These are phyloP conservation scores for Rhizopogon vesiculosus DNA, from an alignment of 768 basidiomycete genomes.

Conservation along the genomic window DNA sequence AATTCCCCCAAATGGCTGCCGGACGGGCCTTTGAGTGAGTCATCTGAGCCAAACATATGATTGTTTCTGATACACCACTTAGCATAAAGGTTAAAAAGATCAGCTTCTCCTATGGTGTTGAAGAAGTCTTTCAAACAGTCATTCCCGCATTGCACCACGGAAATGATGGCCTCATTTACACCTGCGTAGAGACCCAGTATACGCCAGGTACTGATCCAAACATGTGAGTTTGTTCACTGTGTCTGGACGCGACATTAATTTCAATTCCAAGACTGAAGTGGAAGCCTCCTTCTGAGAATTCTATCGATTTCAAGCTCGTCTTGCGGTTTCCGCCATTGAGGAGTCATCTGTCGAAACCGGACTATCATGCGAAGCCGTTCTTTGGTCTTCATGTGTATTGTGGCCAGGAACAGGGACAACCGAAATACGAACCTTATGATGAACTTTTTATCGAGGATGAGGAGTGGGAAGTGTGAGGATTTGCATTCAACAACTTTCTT, in stretches of 20 bases:
- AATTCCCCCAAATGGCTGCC: slow-evolving; percentile 62
- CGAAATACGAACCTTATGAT: slow-evolving; percentile 82
- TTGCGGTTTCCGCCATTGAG: slow-evolving; percentile 81
- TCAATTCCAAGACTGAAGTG: slow-evolving; percentile 74
- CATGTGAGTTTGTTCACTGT: slow-evolving; percentile 52
- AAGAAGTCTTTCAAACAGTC: slow-evolving; percentile 79
- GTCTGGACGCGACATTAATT: slow-evolving; percentile 1
- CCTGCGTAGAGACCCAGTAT: slow-evolving; percentile 82
- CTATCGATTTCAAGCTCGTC: slow-evolving; percentile 94
- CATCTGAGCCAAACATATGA: neutral
- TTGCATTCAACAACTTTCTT: neutral
- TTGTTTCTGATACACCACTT: slow-evolving; percentile 2
- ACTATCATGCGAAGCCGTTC: slow-evolving; percentile 79
- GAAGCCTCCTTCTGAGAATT: slow-evolving; percentile 98
- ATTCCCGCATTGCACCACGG: slow-evolving; percentile 86
- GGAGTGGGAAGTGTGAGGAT: slow-evolving; percentile 87
- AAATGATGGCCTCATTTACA: slow-evolving; percentile 96
- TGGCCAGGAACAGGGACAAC: slow-evolving; percentile 53
- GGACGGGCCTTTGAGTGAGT: slow-evolving; percentile 81
- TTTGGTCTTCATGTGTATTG: slow-evolving; percentile 83
- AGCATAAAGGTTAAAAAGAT: slow-evolving; percentile 90
- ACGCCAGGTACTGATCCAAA: slow-evolving; percentile 78
- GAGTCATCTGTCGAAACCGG: slow-evolving; percentile 54
- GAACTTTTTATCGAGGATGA: slow-evolving; percentile 79
- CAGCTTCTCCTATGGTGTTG: slow-evolving; percentile 80